Base-by-base conservation (phyloP, 257 asterid species). In the Solanum bulbocastanum region DNA sequence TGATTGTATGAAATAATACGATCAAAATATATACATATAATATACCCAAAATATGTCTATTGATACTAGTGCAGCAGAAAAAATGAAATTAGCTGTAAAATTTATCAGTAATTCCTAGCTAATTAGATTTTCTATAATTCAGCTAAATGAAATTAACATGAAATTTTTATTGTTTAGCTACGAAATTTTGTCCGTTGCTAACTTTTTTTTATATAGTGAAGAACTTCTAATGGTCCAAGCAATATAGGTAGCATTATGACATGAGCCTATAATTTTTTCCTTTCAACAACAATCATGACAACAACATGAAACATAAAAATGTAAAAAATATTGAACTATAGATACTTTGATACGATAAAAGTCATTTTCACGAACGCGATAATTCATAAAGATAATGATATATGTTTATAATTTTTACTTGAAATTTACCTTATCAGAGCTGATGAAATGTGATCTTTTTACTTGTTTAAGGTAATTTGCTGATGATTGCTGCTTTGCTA, bases 391-490 rank as follows among this genome's bases (percentile, higher is more conserved):
- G 37, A 27, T 27, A 27, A 68, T 68, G 36, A 68, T 27, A 27
- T 27, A 27, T 27, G 10, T 68, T 27, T 15, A 8, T 68, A 68
- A 27, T 27, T 68, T 69, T 6, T 69, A 69, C 23, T 1, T 30
- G 23, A 69, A 72, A 72, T 18, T 32, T 90, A 97, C 99, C 98
- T 96, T 96, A 27, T 96, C 99, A 3, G 99, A 97, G 88, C 98
- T 94, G 87, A 93, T 91, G 92, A 97, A 97, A 89, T 95, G 93
- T 5, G 99, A 95, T 85, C 93, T 91, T 90, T 95, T 95, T 35
- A 96, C 99, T 8, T 87, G 93, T 92, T 90, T 95, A 56, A 96
- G 95, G 90, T 95, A 95, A 88, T 91, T 92, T 66, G 92, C 85
- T 30, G 99, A 97, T 68, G 95, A 92, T 85, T 94, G 92, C 84